phyloP scores from a whole-genome alignment of 129 eudicot species.

The Centrapalus pauciflorus region DNA sequence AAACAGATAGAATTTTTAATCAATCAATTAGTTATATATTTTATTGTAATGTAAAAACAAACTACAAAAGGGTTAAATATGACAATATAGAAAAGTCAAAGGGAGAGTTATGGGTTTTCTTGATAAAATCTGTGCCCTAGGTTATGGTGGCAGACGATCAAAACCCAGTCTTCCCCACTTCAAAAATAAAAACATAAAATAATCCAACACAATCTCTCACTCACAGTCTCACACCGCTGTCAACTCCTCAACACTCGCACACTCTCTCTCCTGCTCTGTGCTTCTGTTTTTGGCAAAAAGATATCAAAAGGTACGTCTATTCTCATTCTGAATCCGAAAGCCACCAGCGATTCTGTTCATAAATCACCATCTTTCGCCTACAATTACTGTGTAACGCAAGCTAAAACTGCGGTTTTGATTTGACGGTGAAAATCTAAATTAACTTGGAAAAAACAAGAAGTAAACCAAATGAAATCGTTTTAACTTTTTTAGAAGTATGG shows the following conservation, averaged over 20 bases:
- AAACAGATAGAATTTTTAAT: no score
- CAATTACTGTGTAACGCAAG: not conserved
- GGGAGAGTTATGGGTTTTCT: not conserved
- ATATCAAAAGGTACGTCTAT: constrained; percentile 35
- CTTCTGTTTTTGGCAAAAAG: constrained; percentile 28
- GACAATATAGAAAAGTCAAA: not conserved
- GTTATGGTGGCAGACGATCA: not conserved
- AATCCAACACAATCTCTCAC: constrained; percentile 24
- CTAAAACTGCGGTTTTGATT: not conserved
- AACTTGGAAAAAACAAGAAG: not conserved
- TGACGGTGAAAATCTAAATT: not conserved
- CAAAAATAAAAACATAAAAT: constrained; percentile 8
- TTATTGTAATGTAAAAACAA: no score
- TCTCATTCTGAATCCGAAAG: constrained; percentile 20
- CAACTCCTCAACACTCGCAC: constrained; percentile 1
- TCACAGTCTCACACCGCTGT: constrained; percentile 5
- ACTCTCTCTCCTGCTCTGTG: constrained; percentile 17
- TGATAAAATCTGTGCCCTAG: constrained; percentile 10
- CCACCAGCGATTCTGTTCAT: not conserved
- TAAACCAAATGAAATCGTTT: constrained; percentile 11
- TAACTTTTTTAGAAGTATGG: not conserved
- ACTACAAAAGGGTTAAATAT: not conserved
- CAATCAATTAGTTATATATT: no score
- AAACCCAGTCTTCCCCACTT: constrained; percentile 20
- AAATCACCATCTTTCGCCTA: not conserved